Percentiles rank a stretch among this genome's conserved stretches.
phyloP scores from a whole-genome alignment of 208 protist genomes.

The Novymonas esmeraldas region DNA sequence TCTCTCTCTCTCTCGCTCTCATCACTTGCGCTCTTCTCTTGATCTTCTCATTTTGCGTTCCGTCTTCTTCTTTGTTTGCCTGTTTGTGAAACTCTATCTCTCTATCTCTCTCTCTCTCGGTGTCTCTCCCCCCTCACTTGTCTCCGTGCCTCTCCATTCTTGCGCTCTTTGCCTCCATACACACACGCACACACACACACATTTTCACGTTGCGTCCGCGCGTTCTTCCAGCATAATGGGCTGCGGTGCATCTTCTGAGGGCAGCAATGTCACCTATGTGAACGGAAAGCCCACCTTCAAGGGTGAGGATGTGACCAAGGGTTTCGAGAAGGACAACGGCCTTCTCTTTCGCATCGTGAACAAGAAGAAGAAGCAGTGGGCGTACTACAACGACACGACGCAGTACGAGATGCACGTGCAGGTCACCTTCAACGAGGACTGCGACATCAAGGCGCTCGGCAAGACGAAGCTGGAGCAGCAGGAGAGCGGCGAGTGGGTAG shows the following conservation, averaged over 20 bases:
- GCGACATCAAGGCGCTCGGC: constrained; percentile 76
- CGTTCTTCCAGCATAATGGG: constrained; percentile 56
- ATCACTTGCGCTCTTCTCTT: background rate
- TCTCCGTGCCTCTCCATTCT: background rate
- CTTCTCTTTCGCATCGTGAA: constrained; percentile 87
- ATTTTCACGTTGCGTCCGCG: background rate
- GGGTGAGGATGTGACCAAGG: constrained; percentile 69
- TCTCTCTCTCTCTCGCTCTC: background rate
- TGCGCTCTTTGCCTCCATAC: background rate
- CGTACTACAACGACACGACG: constrained; percentile 91
- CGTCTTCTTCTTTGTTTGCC: constrained; percentile 10
- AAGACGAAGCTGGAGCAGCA: constrained; percentile 65
- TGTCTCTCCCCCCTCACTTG: background rate
- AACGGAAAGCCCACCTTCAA: constrained; percentile 79
- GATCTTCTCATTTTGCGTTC: background rate
- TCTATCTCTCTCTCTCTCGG: background rate
- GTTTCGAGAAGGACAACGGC: constrained; percentile 80
- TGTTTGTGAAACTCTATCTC: background rate
- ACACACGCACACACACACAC: background rate
- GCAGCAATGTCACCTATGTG: constrained; percentile 41
- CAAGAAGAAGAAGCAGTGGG: constrained; percentile 79
- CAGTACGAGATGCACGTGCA: constrained; percentile 85
- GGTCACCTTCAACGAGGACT: constrained; percentile 76
- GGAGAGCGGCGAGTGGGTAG: constrained; percentile 63
- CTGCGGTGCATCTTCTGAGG: constrained; percentile 65